phyloP scores from a whole-genome alignment of 331 rosid species.

The Acacia concinna region DNA sequence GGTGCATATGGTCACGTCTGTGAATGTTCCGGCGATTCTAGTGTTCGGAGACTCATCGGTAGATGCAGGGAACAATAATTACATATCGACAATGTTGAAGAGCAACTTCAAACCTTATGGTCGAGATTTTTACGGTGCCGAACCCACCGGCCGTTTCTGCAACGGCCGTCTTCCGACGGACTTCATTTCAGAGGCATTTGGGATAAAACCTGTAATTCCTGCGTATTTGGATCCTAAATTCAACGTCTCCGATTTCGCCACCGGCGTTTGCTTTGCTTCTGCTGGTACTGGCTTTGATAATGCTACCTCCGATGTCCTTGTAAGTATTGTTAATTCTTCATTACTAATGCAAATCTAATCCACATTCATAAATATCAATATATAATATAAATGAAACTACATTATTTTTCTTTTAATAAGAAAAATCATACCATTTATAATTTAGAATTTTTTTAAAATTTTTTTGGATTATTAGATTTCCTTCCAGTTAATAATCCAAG shows the following conservation, averaged over 20 bases:
- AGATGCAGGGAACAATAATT: slow-evolving; percentile 45
- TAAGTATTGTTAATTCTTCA: slow-evolving; percentile 5
- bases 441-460: too few relatives aligned
- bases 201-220: slow-evolving; percentile 19
- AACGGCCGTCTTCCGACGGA: slow-evolving; percentile 26
- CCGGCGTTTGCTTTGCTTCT: slow-evolving; percentile 33
- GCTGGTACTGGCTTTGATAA: slow-evolving; percentile 33
- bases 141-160: slow-evolving; percentile 29
- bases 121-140: slow-evolving; percentile 25
- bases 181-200: slow-evolving; percentile 26
- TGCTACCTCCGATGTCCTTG: slow-evolving; percentile 23
- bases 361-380: background rate
- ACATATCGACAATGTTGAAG: slow-evolving; percentile 26
- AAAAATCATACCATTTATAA: background rate
- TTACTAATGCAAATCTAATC: background rate
- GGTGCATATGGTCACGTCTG: background rate
- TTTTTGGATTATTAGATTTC: background rate
- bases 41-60: slow-evolving; percentile 48
- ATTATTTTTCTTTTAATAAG: background rate
- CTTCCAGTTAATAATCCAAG: background rate
- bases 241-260: slow-evolving; percentile 23
- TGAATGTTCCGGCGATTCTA: slow-evolving; percentile 30
- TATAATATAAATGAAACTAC: background rate
- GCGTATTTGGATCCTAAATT: slow-evolving; percentile 25
- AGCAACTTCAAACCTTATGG: slow-evolving; percentile 32